Evolutionary conservation across 495 filamentous ascomycete species (phyloP), one percentile per base, ranked within the genome.

Genomic region (Daldinia loculata): DNA sequence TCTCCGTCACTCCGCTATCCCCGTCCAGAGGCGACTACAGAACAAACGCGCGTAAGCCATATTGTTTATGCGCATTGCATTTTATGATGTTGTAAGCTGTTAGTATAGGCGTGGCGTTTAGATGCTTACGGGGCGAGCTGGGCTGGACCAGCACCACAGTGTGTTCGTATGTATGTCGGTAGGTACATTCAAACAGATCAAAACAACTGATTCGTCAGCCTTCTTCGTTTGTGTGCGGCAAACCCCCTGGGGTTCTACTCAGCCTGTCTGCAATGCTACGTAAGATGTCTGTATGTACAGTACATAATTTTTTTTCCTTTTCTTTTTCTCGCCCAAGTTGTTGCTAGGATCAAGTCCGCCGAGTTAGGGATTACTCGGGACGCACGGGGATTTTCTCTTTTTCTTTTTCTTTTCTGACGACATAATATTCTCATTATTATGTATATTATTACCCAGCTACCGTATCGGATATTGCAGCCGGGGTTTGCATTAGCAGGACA

Each of bases 201-300:
- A 61, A 45, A 43, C 32, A 30, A 34, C 38, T 43, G 63, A 68
- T 72, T 72, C 69, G 69, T 61, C 65, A 72, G 69, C 69, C 64
- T 68, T 61, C 56, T 55, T 63, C 64, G 63, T 72, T 51, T 68
- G 52, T 15, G 56, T 57, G 68, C 57, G 43, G 68, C 57, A 45
- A 56, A 43, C 58, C 56, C 63, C 55, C 59, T 32, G 7, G 26
- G 58, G 36, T 30, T 52, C 60, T 64, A 61, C 69, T 72, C 69
- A 72, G 69, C 69, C 69, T 67, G 56, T 38, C 64, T 72, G 55
- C 48, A 52, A 60, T 64, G 52, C 63, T 15, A 56, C 58, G 32
- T 58, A 56, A 52, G 58, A 67, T 56, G 15, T 53, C 12, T 11
- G 30, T 56, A 56, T 68, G 69, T 72, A 72, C 69, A 56, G 69